A percentile compares a stretch with the other conserved stretches of the same genome.
These are phyloP conservation scores for Exophiala sp. DNA, from an alignment of 2,329 filamentous ascomycete genomes.

Conservation along the genomic window DNA sequence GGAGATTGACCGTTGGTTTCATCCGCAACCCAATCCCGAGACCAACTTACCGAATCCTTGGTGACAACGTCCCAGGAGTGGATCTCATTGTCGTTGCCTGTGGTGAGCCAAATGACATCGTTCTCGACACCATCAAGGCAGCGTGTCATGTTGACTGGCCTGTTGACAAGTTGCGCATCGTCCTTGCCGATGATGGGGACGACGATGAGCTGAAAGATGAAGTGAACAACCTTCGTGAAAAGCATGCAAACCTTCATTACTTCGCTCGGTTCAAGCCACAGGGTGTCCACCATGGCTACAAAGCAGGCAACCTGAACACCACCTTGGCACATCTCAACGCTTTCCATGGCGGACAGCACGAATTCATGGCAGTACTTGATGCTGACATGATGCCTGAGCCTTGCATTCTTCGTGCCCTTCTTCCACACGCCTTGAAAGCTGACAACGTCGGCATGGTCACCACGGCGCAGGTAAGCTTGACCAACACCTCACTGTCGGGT, in stretches of 20 bases:
- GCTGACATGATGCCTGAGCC: conserved; percentile 53
- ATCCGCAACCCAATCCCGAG: conserved; percentile 48
- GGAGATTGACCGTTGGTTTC: conserved; percentile 31
- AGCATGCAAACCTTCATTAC: conserved; percentile 39
- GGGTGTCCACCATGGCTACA: conserved; percentile 36
- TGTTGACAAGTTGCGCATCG: conserved; percentile 45
- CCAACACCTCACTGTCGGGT: background rate
- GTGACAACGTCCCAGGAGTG: conserved; percentile 47
- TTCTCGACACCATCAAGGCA: conserved; percentile 50
- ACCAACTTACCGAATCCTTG: conserved; percentile 18
- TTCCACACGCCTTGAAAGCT: conserved; percentile 34
- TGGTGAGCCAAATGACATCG: conserved; percentile 50
- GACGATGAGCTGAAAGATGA: conserved; percentile 33
- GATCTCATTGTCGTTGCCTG: conserved; percentile 54
- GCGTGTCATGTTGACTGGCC: conserved; percentile 51
- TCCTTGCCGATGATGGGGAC: conserved; percentile 49
- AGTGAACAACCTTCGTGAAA: conserved; percentile 33
- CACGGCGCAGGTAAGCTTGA: conserved; percentile 29
- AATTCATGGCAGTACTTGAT: conserved; percentile 58
- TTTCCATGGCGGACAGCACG: conserved; percentile 48
- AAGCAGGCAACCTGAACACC: conserved; percentile 44
- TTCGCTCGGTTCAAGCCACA: conserved; percentile 38
- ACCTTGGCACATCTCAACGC: conserved; percentile 23
- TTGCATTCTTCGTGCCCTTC: conserved; percentile 34
- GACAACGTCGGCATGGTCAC: conserved; percentile 32